These are phyloP conservation scores for Candida ascalaphidarum DNA, from an alignment of 805 yeast genomes.

Conservation along the genomic window DNA sequence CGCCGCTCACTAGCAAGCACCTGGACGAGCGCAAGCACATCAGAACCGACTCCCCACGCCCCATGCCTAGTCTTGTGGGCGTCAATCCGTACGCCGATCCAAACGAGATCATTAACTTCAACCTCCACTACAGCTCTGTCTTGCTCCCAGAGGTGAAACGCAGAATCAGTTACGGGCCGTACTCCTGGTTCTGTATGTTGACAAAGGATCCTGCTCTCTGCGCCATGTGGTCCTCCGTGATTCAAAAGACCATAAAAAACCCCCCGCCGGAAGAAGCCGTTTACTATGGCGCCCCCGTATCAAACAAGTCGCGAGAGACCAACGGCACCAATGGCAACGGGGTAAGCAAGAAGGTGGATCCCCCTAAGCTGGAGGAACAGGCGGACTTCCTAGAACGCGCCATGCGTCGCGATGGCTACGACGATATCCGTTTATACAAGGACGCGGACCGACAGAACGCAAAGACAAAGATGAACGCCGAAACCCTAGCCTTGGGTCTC, in stretches of 20 bases:
- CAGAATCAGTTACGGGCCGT: conserved; percentile 43
- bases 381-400: no score
- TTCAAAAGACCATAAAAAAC: no score
- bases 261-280: no score
- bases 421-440: conserved; percentile 13
- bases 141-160: conserved; percentile 27
- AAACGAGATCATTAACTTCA: conserved; percentile 32
- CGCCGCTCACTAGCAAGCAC: no score
- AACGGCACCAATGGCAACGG: conserved; percentile 6
- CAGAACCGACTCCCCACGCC: no score
- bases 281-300: no score
- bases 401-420: conserved; percentile 14
- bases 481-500: conserved; percentile 25
- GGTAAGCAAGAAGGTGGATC: conserved; percentile 15
- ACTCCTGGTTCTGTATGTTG: conserved; percentile 40
- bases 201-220: conserved; percentile 33
- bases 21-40: no score
- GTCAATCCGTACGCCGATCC: conserved; percentile 1
- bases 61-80: no score
- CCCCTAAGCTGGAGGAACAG: no score
- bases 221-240: conserved; percentile 4
- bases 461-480: conserved; percentile 15
- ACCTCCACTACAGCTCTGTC: conserved; percentile 35
- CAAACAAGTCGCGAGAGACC: no score
- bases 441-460: conserved; percentile 2